Conservation (phyloP, 768 basidiomycete species). For the Scleroderma citrinum region DNA sequence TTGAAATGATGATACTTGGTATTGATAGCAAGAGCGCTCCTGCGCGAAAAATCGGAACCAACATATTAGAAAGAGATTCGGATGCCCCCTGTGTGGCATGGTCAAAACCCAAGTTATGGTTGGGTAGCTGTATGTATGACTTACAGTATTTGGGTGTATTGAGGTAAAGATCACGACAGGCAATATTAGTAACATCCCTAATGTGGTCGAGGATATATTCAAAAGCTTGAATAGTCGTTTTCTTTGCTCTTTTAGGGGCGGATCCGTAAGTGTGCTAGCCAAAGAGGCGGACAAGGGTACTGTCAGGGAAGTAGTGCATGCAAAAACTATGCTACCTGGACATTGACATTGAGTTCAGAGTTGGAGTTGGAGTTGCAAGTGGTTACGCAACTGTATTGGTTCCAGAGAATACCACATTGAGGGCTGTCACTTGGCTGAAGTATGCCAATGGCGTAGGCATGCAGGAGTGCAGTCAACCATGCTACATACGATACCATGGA, state of each 20-base stretch:
- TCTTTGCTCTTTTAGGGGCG: constrained; percentile 37
- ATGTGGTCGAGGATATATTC: constrained; percentile 42
- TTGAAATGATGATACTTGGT: constrained; percentile 53
- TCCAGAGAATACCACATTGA: constrained; percentile 50
- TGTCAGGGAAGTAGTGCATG: constrained; percentile 61
- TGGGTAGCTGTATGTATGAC: constrained; percentile 22
- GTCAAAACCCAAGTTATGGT: constrained; percentile 6
- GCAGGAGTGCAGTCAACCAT: constrained; percentile 53
- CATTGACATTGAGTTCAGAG: not conserved
- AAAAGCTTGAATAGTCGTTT: constrained; percentile 55
- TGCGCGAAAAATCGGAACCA: constrained; percentile 37
- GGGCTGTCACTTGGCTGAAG: constrained; percentile 32
- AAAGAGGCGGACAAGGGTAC: constrained; percentile 61
- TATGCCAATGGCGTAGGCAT: constrained; percentile 44
- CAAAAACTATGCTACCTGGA: constrained; percentile 53
- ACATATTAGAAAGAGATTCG: constrained; percentile 1
- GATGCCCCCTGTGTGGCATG: constrained; percentile 10
- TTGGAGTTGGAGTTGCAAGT: constrained; percentile 2
- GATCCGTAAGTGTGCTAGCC: constrained; percentile 28
- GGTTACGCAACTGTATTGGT: constrained; percentile 51
- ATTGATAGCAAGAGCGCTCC: constrained; percentile 52
- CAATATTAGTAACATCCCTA: constrained; percentile 46
- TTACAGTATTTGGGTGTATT: constrained; percentile 36
- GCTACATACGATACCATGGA: constrained; percentile 55
- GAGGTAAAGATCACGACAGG: constrained; percentile 55